Evolutionary conservation across 2,329 filamentous ascomycete species (phyloP).

Genomic region (Alternaria novae-zelandiae): DNA sequence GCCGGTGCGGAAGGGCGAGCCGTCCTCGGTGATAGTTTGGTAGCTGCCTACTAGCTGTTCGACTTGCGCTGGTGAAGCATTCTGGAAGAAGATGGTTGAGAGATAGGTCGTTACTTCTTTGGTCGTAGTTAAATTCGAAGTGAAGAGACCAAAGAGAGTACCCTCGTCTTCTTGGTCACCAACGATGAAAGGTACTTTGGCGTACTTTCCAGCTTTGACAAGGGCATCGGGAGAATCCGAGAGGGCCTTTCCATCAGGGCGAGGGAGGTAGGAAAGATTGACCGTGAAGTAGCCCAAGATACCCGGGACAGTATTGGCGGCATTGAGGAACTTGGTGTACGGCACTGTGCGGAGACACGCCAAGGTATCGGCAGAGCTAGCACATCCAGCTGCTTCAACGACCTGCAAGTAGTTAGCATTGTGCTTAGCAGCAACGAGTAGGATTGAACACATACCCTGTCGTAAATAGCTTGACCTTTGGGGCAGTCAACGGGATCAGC

Average conservation of each 20-base stretch:
- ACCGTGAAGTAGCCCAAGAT: conserved; percentile 72
- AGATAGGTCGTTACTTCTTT: conserved; percentile 68
- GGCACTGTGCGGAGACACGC: conserved; percentile 56
- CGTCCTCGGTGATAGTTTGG: conserved; percentile 60
- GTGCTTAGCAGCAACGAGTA: conserved; percentile 43
- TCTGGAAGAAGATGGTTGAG: conserved; percentile 64
- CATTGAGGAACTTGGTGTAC: conserved; percentile 61
- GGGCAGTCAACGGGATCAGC: conserved; percentile 64
- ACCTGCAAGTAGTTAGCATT: conserved; percentile 61
- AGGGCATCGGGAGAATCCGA: conserved; percentile 68
- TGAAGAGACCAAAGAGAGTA: conserved; percentile 74
- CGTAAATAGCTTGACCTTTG: conserved; percentile 67
- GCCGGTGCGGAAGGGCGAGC: conserved; percentile 75
- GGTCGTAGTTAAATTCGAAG: conserved; percentile 70
- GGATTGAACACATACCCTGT: conserved; percentile 50
- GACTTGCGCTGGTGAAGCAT: conserved; percentile 60
- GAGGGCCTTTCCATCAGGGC: conserved; percentile 71
- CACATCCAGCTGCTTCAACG: conserved; percentile 55
- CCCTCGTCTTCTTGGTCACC: conserved; percentile 84
- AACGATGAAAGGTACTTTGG: conserved; percentile 68
- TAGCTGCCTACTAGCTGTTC: conserved; percentile 68
- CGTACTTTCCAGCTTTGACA: conserved; percentile 59
- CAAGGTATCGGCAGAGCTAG: conserved; percentile 51
- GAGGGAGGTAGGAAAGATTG: conserved; percentile 75
- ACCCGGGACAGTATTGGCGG: conserved; percentile 72